Evolutionary conservation across 306 rosid genomes (phyloP).

Genomic region (Corylus avellana): DNA sequence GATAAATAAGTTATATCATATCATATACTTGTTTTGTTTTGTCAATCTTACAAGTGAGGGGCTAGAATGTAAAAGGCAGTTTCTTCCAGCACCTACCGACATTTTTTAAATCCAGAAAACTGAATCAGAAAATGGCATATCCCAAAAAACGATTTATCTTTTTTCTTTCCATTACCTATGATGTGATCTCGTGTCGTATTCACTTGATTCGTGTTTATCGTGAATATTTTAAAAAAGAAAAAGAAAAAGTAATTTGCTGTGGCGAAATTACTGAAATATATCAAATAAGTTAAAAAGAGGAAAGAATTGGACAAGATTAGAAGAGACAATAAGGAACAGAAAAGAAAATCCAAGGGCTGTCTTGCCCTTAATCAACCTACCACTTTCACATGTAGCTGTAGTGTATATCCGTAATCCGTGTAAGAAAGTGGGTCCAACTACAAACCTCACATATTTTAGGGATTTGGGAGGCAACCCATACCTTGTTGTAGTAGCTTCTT

Average conservation of each 20-base stretch:
- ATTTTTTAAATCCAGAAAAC: background rate
- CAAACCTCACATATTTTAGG: background rate
- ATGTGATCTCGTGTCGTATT: background rate
- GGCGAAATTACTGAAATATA: too few relatives aligned
- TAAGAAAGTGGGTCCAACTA: slow-evolving; percentile 20
- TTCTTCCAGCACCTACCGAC: background rate
- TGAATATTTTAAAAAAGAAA: background rate
- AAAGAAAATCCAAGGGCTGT: background rate
- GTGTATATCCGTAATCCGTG: background rate
- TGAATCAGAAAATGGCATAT: background rate
- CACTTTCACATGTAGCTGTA: background rate
- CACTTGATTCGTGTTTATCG: background rate
- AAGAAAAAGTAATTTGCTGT: background rate
- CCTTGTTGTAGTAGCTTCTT: background rate
- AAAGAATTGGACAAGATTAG: background rate
- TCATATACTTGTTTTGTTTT: too few relatives aligned
- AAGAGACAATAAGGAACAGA: background rate
- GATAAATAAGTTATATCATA: too few relatives aligned
- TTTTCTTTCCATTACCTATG: background rate
- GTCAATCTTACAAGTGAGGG: background rate
- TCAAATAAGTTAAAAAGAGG: too few relatives aligned
- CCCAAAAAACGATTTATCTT: background rate
- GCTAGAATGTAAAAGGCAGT: background rate
- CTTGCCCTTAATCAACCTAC: background rate
- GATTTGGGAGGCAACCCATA: background rate